These are phyloP conservation scores for Sphaerulina vaccinii DNA, from an alignment of 2,329 filamentous ascomycete genomes.

Conservation along the genomic window DNA sequence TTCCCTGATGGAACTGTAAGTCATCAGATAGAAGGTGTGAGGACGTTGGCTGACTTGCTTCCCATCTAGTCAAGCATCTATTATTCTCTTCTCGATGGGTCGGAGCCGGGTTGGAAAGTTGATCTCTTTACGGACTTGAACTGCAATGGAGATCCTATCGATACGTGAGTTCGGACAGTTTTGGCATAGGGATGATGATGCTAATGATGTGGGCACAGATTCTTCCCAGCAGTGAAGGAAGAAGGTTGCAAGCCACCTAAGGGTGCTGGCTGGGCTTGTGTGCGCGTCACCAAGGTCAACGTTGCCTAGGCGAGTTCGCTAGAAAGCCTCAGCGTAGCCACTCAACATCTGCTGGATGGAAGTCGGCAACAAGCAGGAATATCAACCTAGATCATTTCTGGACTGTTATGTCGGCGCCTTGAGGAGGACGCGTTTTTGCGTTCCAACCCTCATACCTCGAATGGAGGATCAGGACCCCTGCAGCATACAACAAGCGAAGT, in stretches of 20 bases:
- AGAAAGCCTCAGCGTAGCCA: too few species aligned
- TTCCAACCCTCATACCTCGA: too few species aligned
- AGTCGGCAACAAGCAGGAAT: too few species aligned
- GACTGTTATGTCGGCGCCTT: too few species aligned
- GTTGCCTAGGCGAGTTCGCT: too few species aligned
- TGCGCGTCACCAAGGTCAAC: background rate
- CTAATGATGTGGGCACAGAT: background rate
- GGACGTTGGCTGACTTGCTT: background rate
- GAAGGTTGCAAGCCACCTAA: background rate
- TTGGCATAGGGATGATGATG: too few species aligned
- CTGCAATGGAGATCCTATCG: constrained; percentile 4
- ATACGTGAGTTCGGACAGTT: background rate
- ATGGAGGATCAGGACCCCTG: too few species aligned
- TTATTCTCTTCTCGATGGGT: background rate
- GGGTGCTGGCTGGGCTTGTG: constrained; percentile 1
- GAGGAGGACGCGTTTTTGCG: too few species aligned
- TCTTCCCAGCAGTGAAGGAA: background rate
- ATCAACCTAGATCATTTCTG: too few species aligned
- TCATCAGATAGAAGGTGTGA: background rate
- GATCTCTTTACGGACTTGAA: background rate
- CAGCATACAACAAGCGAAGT: too few species aligned
- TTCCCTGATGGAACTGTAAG: background rate
- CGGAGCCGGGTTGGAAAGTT: background rate
- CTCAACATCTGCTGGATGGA: too few species aligned
- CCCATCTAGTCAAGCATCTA: background rate